Evolutionary conservation across 2,329 filamentous ascomycete species (phyloP), one percentile per base, ranked within the genome.

Genomic region (Exophiala alcalophila): DNA sequence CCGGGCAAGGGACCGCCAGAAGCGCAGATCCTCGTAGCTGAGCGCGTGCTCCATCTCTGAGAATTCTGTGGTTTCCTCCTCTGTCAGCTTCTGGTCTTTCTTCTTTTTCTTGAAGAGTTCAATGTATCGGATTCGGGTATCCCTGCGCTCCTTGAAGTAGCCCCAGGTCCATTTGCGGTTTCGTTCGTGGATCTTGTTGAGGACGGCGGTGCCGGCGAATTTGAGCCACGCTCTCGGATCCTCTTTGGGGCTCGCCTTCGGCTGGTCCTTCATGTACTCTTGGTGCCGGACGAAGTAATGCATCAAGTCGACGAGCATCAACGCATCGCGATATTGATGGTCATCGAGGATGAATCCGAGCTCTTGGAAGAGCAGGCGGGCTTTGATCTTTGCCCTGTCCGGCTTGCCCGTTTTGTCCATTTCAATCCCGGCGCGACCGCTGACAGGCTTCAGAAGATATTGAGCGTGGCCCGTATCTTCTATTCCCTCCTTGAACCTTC

Each of bases 271-370:
- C 62, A 94, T 94, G 70, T 97, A 96, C 63, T 99, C 91, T 63
- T 97, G 92, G 55, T 98, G 92, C 21, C 91, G 83, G 56, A 96
- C 86, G 64, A 97, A 98, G 67, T 95, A 97, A 65, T 98, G 92
- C 71, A 99, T 98, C 2, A 97, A 73, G 61, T 99, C 92, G 2
- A 97, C 86, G 72, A 99, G 86, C 92, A 98, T 98, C 45, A 99
- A 70, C 4, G 84, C 88, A 67, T 99, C 92, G 20, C 94, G 85
- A 61, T 99, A 99, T 63, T 99, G 92, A 54, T 96, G 81, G 54
- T 98, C 91, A 56, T 99, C 94, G 21, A 99, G 76, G n/a, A 97
- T 86, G 52, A 99, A 83, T 36, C 94, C 92, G 45, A 99, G 90
- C 61, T 99, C 94, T 60, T 99, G 91, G 57, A 99, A 99, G 2